Base-by-base conservation (phyloP, 192 early-diverging fungal species). In the Coemansia sp. region DNA sequence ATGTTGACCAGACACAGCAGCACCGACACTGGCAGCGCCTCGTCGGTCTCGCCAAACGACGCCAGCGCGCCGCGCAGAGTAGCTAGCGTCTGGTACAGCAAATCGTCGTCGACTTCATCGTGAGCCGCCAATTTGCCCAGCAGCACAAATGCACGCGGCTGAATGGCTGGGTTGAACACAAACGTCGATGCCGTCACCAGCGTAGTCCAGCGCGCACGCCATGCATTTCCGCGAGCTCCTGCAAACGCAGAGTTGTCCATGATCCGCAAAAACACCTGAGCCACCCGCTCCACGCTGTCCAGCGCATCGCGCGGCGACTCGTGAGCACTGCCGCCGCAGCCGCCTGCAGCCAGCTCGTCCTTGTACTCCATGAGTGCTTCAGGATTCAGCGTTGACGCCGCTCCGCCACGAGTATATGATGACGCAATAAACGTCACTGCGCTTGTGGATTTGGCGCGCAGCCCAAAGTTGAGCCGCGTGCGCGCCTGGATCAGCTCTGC, bases 131-230 rank as follows among this genome's bases (percentile, higher is more conserved):
- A 81, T 43, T 88, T 90, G 19, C 96, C 96, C 26, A 98, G 82
- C 16, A 89, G 83, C 23, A 95, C 90, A 78, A 97, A 98, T 1
- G 96, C 92, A 35, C 95, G 87, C 3, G 96, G 94, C 73, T 98
- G 96, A 26, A 97, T 88, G 0, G 94, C 92, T 5, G 91, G 92
- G 69, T 96, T 95, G 75, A 89, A 92, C 62, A 94, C 91, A 86
- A 98, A 98, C 1, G 96, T 93, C 53, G 91, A 92, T 41, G 91
- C 89, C 9, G 93, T 87, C 13, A 97, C 89, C 56, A 98, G 75
- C 35, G 92, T 87, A 80, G 95, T 92, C 96, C 96, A 98, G 32
- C 94, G 82, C 19, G 95, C 86, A 55, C 93, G 91, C 88, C 94
- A 94, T 24, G 78, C 81, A 65, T 89, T 88, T 7, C 90, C 88